phyloP scores from a whole-genome alignment of 805 yeast species.

The Metschnikowia reukaufii region DNA sequence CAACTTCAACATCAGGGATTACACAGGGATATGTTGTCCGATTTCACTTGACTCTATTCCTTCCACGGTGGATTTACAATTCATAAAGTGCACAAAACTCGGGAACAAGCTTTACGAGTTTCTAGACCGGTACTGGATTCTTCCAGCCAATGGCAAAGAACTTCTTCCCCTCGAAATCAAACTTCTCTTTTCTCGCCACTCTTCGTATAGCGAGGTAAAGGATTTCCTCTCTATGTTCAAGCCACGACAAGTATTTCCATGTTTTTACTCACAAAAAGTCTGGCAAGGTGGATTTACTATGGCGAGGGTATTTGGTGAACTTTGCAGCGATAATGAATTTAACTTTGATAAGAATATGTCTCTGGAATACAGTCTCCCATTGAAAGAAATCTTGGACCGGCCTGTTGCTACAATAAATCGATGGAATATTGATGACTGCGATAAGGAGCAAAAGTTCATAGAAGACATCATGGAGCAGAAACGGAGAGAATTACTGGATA shows the following conservation, averaged over 20 bases:
- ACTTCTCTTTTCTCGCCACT: conserved; percentile 47
- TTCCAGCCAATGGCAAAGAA: conserved; percentile 25
- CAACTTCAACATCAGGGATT: conserved; percentile 37
- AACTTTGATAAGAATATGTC: conserved; percentile 14
- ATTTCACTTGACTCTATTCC: conserved; percentile 19
- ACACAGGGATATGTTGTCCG: conserved; percentile 31
- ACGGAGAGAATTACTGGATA: not conserved
- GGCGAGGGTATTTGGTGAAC: conserved; percentile 39
- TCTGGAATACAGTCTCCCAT: conserved; percentile 3
- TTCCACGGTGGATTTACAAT: conserved; percentile 15
- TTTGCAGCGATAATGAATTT: conserved; percentile 13
- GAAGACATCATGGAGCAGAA: conserved; percentile 6
- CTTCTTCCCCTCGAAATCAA: conserved; percentile 37
- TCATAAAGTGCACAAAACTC: conserved; percentile 19
- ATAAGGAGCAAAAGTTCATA: conserved; percentile 28
- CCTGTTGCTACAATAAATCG: conserved; percentile 30
- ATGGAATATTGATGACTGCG: conserved; percentile 34
- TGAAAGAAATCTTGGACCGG: conserved; percentile 9
- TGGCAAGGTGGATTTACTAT: conserved; percentile 44
- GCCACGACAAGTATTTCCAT: conserved; percentile 46
- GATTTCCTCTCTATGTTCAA: conserved; percentile 34
- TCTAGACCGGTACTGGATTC: conserved; percentile 29
- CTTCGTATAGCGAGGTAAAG: conserved; percentile 43
- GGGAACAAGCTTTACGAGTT: conserved; percentile 26
- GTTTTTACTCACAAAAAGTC: conserved; percentile 30